phyloP scores from a whole-genome alignment of 768 basidiomycete genomes.

The Tricholoma bakamatsutake region DNA sequence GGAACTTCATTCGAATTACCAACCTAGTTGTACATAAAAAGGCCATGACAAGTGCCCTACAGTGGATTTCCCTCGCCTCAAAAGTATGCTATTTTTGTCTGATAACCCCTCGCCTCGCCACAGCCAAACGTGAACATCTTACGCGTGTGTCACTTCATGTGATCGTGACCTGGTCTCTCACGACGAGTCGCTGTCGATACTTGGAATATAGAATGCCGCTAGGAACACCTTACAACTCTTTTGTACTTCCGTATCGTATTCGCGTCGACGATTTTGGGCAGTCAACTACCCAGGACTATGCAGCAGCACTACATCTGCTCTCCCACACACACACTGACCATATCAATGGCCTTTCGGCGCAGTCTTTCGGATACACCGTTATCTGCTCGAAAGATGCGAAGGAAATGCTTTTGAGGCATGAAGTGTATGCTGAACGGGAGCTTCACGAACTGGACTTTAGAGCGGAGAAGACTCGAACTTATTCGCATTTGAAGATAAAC shows the following conservation, averaged over 20 bases:
- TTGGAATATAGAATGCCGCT: constrained; percentile 50
- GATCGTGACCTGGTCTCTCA: background rate
- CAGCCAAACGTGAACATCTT: too few species aligned
- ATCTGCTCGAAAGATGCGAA: constrained; percentile 83
- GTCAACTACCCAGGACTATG: constrained; percentile 24
- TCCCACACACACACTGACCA: constrained; percentile 92
- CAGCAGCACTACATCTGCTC: constrained; percentile 64
- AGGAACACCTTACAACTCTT: constrained; percentile 73
- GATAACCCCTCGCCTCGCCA: too few species aligned
- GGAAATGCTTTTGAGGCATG: constrained; percentile 76
- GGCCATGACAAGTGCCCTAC: too few species aligned
- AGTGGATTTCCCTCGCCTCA: too few species aligned
- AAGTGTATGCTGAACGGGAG: constrained; percentile 61
- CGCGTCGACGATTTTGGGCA: constrained; percentile 80
- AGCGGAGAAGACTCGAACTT: constrained; percentile 52
- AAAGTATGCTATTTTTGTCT: too few species aligned
- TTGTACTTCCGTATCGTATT: constrained; percentile 74
- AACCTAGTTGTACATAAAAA: too few species aligned
- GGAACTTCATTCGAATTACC: too few species aligned
- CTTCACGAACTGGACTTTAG: constrained; percentile 46
- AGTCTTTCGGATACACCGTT: constrained; percentile 66
- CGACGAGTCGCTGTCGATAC: too few species aligned
- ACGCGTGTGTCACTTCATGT: background rate
- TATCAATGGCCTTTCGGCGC: constrained; percentile 66
- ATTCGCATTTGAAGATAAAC: constrained; percentile 59